These are phyloP conservation scores for thale cress (Arabidopsis thaliana) DNA, from an alignment of 345 rosid genomes.

Conservation along the genomic window DNA sequence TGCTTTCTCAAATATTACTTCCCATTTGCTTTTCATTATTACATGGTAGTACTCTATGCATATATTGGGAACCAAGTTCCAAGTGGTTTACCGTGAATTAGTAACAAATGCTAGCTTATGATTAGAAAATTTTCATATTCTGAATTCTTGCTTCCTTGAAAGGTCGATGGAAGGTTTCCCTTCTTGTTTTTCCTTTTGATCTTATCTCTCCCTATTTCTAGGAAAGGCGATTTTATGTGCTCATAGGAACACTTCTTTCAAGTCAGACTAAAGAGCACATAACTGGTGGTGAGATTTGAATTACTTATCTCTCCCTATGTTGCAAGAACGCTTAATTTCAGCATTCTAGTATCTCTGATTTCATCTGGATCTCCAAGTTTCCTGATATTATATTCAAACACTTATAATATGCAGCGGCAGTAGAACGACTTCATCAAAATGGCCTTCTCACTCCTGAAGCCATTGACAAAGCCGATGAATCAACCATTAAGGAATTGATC, in stretches of 20 bases:
- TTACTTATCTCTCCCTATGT: neutral
- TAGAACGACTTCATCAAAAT: slow-evolving; percentile 75
- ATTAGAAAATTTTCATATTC: slow-evolving; percentile 3
- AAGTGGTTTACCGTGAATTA: neutral
- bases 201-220: slow-evolving; percentile 25
- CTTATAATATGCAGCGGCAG: slow-evolving; percentile 67
- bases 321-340: slow-evolving; percentile 7
- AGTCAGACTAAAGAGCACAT: slow-evolving; percentile 81
- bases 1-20: slow-evolving; percentile 26
- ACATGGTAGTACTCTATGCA: neutral
- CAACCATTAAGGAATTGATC: slow-evolving; percentile 72
- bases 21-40: neutral
- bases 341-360: slow-evolving; percentile 4
- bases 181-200: slow-evolving; percentile 25
- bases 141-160: neutral
- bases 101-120: neutral
- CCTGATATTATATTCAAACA: slow-evolving; percentile 10
- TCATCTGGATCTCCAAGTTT: slow-evolving; percentile 9
- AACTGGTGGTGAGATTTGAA: slow-evolving; percentile 57
- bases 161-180: neutral
- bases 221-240: slow-evolving; percentile 80
- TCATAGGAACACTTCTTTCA: slow-evolving; percentile 71
- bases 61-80: neutral
- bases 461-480: slow-evolving; percentile 82
- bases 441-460: slow-evolving; percentile 80